A percentile compares a stretch with the other conserved stretches of the same genome.
These are phyloP conservation scores for Sarocladiaceae sp. DNA, from an alignment of 2,329 filamentous ascomycete species.

Conservation along the genomic window DNA sequence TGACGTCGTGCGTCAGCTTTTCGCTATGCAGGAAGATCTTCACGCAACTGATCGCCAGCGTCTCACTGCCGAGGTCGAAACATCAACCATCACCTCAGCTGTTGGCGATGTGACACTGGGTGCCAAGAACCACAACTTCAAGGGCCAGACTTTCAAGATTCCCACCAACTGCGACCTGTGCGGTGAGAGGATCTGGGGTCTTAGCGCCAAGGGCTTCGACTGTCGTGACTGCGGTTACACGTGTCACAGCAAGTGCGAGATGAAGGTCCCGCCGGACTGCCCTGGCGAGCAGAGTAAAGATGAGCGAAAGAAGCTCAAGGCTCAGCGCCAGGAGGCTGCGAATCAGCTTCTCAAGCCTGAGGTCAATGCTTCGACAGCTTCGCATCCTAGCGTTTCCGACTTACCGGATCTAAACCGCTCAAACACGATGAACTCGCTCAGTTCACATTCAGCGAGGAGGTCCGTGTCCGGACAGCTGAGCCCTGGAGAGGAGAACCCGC, in stretches of 20 bases:
- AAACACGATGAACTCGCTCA: constrained; percentile 86
- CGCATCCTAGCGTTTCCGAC: constrained; percentile 43
- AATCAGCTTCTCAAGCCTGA: constrained; percentile 50
- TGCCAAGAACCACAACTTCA: constrained; percentile 95
- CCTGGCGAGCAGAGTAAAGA: constrained; percentile 92
- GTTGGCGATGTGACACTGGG: constrained; percentile 91
- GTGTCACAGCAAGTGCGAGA: constrained; percentile 97
- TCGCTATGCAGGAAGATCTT: constrained; percentile 75
- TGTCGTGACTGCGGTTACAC: constrained; percentile 96
- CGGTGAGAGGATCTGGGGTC: constrained; percentile 92
- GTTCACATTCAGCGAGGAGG: constrained; percentile 73
- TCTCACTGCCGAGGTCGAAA: constrained; percentile 86
- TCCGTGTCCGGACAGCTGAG: constrained; percentile 41
- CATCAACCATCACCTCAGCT: constrained; percentile 80
- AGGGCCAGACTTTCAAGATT: constrained; percentile 98
- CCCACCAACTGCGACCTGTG: constrained; percentile 97
- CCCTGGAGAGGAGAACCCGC: constrained; percentile 39
- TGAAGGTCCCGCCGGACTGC: constrained; percentile 96
- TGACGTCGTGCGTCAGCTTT: constrained; percentile 74
- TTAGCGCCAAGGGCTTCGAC: constrained; percentile 94
- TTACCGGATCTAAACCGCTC: constrained; percentile 65
- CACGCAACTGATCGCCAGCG: constrained; percentile 80
- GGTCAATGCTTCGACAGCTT: constrained; percentile 24
- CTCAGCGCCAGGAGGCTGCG: constrained; percentile 73
- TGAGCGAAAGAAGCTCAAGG: constrained; percentile 89